phyloP scores from a whole-genome alignment of 371 early-diverging fungal genomes.

The Mucor piriformis region DNA sequence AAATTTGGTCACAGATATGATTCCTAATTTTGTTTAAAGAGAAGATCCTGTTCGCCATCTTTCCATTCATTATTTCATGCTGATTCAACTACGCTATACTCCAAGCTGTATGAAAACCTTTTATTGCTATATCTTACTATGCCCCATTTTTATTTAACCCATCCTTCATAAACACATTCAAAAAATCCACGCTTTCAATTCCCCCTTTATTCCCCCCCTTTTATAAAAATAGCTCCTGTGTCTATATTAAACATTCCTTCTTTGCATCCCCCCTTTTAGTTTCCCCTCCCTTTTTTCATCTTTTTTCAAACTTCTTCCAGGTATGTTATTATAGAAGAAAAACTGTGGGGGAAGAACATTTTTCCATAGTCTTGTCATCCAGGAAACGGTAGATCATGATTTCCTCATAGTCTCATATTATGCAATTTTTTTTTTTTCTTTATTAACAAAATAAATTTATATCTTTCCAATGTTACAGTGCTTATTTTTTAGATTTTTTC shows the following conservation, averaged over 20 bases:
- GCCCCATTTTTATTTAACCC: background rate
- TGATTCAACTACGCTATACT: background rate
- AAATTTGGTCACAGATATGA: constrained; percentile 7
- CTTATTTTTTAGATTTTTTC: constrained; percentile 16
- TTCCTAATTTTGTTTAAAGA: constrained; percentile 11
- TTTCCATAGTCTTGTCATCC: background rate
- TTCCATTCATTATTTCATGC: constrained; percentile 1
- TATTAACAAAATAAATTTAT: constrained; percentile 1
- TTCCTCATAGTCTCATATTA: background rate
- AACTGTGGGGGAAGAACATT: background rate
- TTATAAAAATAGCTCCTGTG: constrained; percentile 1
- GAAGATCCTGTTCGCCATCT: background rate
- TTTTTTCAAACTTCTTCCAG: background rate
- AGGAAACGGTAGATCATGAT: constrained; percentile 1
- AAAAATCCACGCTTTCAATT: background rate
- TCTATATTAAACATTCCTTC: constrained; percentile 17
- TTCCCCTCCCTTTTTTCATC: background rate
- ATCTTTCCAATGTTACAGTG: background rate
- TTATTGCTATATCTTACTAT: constrained; percentile 1
- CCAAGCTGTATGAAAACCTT: background rate
- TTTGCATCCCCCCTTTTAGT: constrained; percentile 6
- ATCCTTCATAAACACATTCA: background rate
- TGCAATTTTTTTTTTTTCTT: constrained; percentile 1
- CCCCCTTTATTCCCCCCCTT: background rate
- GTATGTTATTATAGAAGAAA: background rate